These are phyloP conservation scores for Moniliophthora roreri DNA, from an alignment of 1,284 basidiomycete genomes.

Conservation along the genomic window DNA sequence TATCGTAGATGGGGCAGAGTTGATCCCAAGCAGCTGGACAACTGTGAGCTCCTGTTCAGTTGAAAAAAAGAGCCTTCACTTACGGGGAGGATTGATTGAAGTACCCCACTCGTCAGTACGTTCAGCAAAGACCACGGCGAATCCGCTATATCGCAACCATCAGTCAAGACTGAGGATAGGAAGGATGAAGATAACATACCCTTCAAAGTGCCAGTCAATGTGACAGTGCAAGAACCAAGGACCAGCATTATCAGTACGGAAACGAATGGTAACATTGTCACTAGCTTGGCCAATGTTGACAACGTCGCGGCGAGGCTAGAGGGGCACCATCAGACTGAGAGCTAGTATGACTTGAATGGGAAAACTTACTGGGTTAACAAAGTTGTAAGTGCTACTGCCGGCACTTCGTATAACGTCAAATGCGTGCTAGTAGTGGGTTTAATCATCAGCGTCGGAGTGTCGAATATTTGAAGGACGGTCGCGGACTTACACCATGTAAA, in stretches of 20 bases:
- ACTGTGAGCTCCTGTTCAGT: no score
- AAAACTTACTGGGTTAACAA: constrained; percentile 22
- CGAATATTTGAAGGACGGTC: no score
- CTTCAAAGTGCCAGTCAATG: constrained; percentile 25
- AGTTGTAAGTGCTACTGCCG: constrained; percentile 26
- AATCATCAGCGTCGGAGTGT: not conserved
- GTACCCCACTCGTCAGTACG: no score
- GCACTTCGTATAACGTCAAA: constrained; percentile 30
- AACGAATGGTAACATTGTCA: constrained; percentile 26
- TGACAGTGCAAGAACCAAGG: constrained; percentile 29
- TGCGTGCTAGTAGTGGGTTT: constrained; percentile 18
- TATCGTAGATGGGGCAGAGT: no score
- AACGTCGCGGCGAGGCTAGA: constrained; percentile 20
- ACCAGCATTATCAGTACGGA: constrained; percentile 26
- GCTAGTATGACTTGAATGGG: not conserved
- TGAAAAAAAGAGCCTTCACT: no score
- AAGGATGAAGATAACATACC: constrained; percentile 17
- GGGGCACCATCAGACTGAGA: not conserved
- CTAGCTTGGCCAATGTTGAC: constrained; percentile 23
- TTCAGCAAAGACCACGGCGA: no score
- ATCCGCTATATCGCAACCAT: no score
- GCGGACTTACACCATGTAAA: constrained; percentile 25
- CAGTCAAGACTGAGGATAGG: no score
- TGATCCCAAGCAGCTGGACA: no score
- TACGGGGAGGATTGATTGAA: no score